These are phyloP conservation scores for grape (Vitis vinifera) DNA, from an alignment of 164 flowering plant genomes.

Conservation along the genomic window DNA sequence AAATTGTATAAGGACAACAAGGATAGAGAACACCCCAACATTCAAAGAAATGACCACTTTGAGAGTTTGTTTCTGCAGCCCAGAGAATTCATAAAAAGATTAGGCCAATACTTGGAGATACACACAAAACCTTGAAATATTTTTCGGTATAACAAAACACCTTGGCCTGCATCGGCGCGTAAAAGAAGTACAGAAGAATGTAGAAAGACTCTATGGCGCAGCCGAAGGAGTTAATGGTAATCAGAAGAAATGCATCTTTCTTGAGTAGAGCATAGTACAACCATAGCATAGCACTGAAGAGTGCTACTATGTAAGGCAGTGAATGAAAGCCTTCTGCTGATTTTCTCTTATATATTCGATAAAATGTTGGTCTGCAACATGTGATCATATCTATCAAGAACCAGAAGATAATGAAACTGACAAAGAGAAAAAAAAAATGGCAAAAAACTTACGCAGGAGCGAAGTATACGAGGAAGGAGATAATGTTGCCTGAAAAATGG, in stretches of 20 bases:
- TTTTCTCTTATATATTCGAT: constrained; percentile 47
- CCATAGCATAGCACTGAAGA: constrained; percentile 54
- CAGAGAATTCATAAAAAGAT: neutral
- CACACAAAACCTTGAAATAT: neutral
- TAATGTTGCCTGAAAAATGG: constrained; percentile 34
- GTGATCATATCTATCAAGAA: neutral
- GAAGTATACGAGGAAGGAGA: constrained; percentile 50
- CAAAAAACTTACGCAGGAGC: constrained; percentile 54
- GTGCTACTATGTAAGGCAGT: constrained; percentile 49
- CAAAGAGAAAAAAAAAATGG: neutral
- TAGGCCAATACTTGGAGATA: neutral
- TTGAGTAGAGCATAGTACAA: constrained; percentile 50
- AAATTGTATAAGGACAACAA: constrained; percentile 29
- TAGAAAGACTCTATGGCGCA: constrained; percentile 33
- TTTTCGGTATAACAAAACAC: constrained; percentile 7
- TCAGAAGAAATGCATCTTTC: constrained; percentile 23
- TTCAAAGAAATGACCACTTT: constrained; percentile 24
- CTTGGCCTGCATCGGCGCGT: constrained; percentile 22
- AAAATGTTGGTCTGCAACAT: constrained; percentile 55
- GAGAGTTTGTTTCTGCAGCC: constrained; percentile 27
- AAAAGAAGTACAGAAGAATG: constrained; percentile 24
- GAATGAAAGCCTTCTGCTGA: constrained; percentile 62
- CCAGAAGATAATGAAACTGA: neutral
- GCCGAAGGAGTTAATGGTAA: constrained; percentile 47
- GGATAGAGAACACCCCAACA: constrained; percentile 25